These are phyloP conservation scores for Suillus alpinus DNA, from an alignment of 768 basidiomycete genomes.

Conservation along the genomic window DNA sequence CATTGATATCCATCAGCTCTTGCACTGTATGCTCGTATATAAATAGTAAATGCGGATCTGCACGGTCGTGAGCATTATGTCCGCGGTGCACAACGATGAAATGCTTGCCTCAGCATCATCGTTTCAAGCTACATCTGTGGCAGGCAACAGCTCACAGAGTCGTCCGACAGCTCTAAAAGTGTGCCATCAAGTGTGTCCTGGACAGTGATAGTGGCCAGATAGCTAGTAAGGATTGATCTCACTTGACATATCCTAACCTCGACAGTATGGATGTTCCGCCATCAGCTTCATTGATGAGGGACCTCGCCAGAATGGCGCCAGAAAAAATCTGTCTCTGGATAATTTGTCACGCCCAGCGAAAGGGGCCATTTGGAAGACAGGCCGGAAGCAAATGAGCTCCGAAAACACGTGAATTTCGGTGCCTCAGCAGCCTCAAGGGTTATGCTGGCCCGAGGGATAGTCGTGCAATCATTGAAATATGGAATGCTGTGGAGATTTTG, in stretches of 20 bases:
- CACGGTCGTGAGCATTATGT: neutral
- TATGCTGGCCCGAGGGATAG: neutral
- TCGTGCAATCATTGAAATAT: neutral
- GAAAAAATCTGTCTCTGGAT: neutral
- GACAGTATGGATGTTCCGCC: no score
- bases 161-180: neutral
- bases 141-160: neutral
- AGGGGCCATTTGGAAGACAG: neutral
- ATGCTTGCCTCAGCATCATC: neutral
- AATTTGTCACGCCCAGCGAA: neutral
- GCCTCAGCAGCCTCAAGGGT: neutral
- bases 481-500: neutral
- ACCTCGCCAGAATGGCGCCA: no score
- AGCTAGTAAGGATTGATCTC: neutral
- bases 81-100: neutral
- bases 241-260: neutral
- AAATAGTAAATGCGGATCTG: neutral
- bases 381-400: neutral
- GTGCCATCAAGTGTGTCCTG: neutral
- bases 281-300: no score
- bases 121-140: neutral
- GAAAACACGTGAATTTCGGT: neutral
- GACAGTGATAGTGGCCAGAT: neutral
- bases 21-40: neutral
- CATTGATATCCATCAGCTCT: neutral